Evolutionary conservation across 1,139 yeast species (phyloP).

Genomic region (Suhomyces atakaporum): DNA sequence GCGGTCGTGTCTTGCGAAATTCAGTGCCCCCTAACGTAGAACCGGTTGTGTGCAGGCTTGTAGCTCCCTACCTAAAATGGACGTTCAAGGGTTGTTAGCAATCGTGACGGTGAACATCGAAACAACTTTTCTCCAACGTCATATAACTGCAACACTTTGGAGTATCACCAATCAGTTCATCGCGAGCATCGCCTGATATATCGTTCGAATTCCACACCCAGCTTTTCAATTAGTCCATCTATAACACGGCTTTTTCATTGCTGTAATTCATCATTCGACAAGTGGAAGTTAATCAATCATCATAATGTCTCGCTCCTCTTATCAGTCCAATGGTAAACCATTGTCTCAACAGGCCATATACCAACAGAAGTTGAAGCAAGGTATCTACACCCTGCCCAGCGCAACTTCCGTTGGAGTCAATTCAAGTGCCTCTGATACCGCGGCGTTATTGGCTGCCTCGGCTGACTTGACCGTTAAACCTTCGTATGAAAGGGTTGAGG

Average conservation of each 20-base stretch:
- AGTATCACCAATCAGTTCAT: not conserved
- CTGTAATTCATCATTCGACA: not conserved
- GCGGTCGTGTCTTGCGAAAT: conserved; percentile 1
- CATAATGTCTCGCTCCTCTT: conserved; percentile 49
- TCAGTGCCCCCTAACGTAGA: conserved; percentile 11
- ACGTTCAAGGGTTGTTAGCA: conserved; percentile 13
- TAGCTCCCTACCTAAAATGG: conserved; percentile 11
- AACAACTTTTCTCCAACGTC: conserved; percentile 6
- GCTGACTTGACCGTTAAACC: conserved; percentile 65
- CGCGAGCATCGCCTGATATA: not conserved
- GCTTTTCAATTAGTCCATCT: not conserved
- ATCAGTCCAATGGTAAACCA: conserved; percentile 69
- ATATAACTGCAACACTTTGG: not conserved
- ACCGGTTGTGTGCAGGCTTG: conserved; percentile 7
- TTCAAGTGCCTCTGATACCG: conserved; percentile 69
- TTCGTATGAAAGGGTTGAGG: conserved; percentile 57
- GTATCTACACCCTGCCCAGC: conserved; percentile 72
- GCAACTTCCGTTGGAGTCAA: conserved; percentile 69
- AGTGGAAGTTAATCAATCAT: not conserved
- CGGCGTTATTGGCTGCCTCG: conserved; percentile 72
- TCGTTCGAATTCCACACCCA: not conserved
- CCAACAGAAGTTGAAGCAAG: conserved; percentile 75
- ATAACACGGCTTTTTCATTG: not conserved
- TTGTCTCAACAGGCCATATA: conserved; percentile 74
- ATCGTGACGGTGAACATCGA: conserved; percentile 11